These are phyloP conservation scores for Phytophthora chlamydospora DNA, from an alignment of 352 stramenopile species.

Conservation along the genomic window DNA sequence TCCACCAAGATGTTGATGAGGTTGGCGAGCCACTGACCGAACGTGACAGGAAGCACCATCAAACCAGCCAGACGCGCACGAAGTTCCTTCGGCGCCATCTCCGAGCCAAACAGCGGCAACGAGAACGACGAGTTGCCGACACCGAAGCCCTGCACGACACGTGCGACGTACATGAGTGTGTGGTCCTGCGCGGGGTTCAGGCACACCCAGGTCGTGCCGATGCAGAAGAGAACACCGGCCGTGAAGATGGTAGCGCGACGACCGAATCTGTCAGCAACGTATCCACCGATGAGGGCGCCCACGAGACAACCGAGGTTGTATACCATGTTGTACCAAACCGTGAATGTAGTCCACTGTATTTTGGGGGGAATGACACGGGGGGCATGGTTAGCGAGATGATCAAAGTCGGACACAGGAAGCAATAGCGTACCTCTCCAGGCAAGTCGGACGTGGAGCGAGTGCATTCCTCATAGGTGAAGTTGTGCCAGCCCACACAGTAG, in stretches of 20 bases:
- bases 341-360: constrained; percentile 45
- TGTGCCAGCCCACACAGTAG: constrained; percentile 46
- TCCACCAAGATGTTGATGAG: constrained; percentile 41
- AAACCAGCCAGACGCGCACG: constrained; percentile 40
- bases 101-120: constrained; percentile 43
- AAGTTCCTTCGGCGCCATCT: constrained; percentile 46
- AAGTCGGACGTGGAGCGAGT: constrained; percentile 23
- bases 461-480: constrained; percentile 40
- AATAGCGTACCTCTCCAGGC: too few species aligned
- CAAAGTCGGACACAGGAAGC: too few species aligned
- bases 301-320: constrained; percentile 48
- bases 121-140: constrained; percentile 47
- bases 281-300: constrained; percentile 39
- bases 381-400: too few species aligned
- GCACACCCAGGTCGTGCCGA: constrained; percentile 41
- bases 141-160: constrained; percentile 41
- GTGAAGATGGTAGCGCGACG: constrained; percentile 40
- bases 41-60: constrained; percentile 39
- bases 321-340: constrained; percentile 43
- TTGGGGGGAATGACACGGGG: too few species aligned
- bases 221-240: constrained; percentile 37
- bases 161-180: constrained; percentile 36
- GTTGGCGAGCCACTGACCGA: constrained; percentile 41
- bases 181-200: constrained; percentile 30
- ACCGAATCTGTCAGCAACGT: constrained; percentile 33